Evolutionary conservation across 2,329 filamentous ascomycete genomes (phyloP), one percentile per base, ranked within the genome.

Genomic region (Colletotrichum australisinense): DNA sequence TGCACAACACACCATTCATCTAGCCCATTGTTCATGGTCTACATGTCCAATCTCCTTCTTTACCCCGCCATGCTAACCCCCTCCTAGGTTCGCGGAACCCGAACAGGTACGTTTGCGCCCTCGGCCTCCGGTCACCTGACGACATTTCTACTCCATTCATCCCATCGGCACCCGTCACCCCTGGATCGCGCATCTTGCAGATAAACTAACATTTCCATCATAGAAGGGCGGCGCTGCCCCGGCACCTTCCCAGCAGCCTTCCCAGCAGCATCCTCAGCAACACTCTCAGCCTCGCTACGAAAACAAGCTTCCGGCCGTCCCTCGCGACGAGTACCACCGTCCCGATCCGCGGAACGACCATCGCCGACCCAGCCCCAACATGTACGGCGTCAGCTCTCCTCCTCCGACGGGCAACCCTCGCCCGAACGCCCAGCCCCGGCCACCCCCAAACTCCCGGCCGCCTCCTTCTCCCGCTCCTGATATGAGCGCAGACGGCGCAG

Each of bases 31-130:
- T 49, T 19, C 42, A 49, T 49, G 7, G 42, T 19, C 42, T 22
- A 49, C 8, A n/a, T 62, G 59, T 46, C 46, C 46, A 68, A 70
- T 67, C 60, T 63, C 30, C 30, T 60, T 62, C 30, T 42, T 60
- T 58, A 73, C 70, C 72, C 72, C 69, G 72, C 69, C 63, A 74
- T 75, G 75, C 79, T 80, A 76, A 83, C 76, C 52, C 64, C 53
- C 64, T 60, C 69, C 52, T 78, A 93, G 91, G 79, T 93, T 95
- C 81, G 93, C 93, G 74, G 93, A 95, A 84, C 93, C 93, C 56
- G 93, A 95, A 76, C 87, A 90, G 84, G 91, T 93, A 86, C 75
- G 83, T 73, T 57, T 19, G 32, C 42, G 58, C 73, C 67, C 60
- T 67, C 71, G 56, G 52, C 72, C 62, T 64, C 32, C 42, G 28